A percentile compares a stretch with the other conserved stretches of the same genome.
Evolutionary conservation across 148 eudicot genomes (phyloP).

Genomic region (Persicaria maculosa): DNA sequence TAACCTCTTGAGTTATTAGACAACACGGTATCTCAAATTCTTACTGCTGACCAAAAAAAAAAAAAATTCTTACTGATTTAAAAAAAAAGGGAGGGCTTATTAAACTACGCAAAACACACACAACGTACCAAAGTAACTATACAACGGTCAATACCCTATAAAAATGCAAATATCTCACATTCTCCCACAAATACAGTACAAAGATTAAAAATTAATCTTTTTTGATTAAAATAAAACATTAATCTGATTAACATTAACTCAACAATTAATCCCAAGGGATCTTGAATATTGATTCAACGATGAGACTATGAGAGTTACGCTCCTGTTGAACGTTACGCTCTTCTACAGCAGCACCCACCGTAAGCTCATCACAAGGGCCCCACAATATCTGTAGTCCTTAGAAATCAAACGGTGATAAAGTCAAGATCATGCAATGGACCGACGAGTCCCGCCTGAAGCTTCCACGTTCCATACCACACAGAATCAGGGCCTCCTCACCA

Average conservation of each 20-base stretch:
- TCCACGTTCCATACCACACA: neutral
- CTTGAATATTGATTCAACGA: conserved; percentile 1
- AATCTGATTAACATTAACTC: neutral
- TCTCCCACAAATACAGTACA: conserved; percentile 14
- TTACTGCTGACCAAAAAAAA: too few species aligned
- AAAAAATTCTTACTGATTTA: too few species aligned
- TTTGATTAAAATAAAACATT: neutral
- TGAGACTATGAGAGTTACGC: neutral
- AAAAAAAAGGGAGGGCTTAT: too few species aligned
- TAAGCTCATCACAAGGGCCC: neutral
- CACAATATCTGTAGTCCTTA: neutral
- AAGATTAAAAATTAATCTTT: neutral
- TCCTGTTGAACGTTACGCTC: conserved; percentile 12
- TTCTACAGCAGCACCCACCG: conserved; percentile 3
- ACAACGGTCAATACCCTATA: conserved; percentile 13
- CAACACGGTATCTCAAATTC: too few species aligned
- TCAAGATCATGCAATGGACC: neutral
- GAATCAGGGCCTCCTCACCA: conserved; percentile 4
- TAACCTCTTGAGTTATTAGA: too few species aligned
- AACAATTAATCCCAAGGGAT: neutral
- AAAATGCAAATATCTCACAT: conserved; percentile 16
- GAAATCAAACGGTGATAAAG: neutral
- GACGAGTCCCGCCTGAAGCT: neutral
- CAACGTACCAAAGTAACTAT: too few species aligned
- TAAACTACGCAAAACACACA: too few species aligned